A percentile compares a stretch with the other conserved stretches of the same genome.
Conservation (phyloP, 2,329 filamentous ascomycete genomes). For the Xylaria arbuscula region DNA sequence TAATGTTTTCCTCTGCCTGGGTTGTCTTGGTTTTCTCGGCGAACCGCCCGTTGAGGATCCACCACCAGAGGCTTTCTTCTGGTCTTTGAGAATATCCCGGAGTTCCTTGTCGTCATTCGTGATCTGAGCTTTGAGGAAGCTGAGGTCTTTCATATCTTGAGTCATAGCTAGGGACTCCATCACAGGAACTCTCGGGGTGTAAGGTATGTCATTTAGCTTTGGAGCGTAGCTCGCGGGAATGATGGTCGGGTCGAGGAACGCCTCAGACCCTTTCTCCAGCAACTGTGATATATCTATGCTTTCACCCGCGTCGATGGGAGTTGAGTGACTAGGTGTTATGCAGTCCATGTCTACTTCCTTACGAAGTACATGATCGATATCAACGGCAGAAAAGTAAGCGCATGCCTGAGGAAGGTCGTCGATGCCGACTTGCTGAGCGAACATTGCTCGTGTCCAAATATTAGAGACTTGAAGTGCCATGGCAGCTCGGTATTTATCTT, state of each 20-base stretch:
- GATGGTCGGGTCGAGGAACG: constrained; percentile 74
- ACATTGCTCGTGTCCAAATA: constrained; percentile 97
- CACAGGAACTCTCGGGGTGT: constrained; percentile 78
- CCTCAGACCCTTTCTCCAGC: constrained; percentile 75
- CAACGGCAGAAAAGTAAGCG: constrained; percentile 94
- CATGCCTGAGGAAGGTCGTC: constrained; percentile 93
- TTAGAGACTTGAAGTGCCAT: constrained; percentile 96
- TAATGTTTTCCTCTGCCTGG: constrained; percentile 45
- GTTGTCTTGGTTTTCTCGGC: constrained; percentile 40
- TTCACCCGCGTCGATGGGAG: constrained; percentile 84
- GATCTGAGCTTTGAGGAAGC: constrained; percentile 88
- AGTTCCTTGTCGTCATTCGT: constrained; percentile 79
- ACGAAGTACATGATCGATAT: constrained; percentile 93
- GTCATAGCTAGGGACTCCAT: constrained; percentile 76
- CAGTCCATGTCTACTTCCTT: constrained; percentile 99
- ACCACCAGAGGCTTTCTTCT: constrained; percentile 53
- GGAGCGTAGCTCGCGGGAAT: constrained; percentile 66
- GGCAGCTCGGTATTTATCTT: constrained; percentile 88
- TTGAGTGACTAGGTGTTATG: constrained; percentile 85
- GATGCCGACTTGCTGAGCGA: constrained; percentile 95
- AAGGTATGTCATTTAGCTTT: constrained; percentile 70
- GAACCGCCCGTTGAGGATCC: constrained; percentile 17
- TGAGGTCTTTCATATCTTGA: constrained; percentile 58
- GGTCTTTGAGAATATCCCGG: constrained; percentile 73
- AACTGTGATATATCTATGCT: constrained; percentile 85